Base-by-base conservation (phyloP, 2,329 filamentous ascomycete species). In the Phialemonium atrogriseum region DNA sequence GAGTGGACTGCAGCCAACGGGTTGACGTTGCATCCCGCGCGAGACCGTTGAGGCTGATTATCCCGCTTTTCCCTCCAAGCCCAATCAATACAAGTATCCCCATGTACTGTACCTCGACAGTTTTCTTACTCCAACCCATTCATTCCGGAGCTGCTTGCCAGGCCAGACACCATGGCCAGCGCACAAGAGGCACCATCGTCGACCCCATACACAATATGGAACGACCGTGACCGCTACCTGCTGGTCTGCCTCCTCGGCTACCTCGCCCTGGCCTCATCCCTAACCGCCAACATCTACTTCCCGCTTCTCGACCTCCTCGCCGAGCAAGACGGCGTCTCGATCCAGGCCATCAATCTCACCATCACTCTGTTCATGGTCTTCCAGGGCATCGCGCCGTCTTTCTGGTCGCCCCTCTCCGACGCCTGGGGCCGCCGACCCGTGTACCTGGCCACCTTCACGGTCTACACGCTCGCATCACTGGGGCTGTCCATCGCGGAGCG, bases 381-480 rank as follows among this genome's bases (percentile, higher is more conserved):
- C 26, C 73, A 78, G 48, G 74, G 64, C 7, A 44, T 79, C 2
- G 62, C 72, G 0, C 74, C 73, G 0, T 67, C 64, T 9, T 50
- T 77, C 24, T 67, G 72, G 18, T 72, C 70, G 5, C 69, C 70
- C 27, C 64, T 77, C 17, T 68, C 69, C 3, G 73, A 79, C 43
- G 60, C 54, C 35, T 58, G 62, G 12, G 73, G 74, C 15, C 63
- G 73, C 18, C 61, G 73, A n/a, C 71, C 71, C 0, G 68, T 70
- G 10, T 76, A 72, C 38, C 59, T 75, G 7, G 44, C 72, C 19
- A 63, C 64, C 11, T 73, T 77, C 36, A 36, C 52, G 21, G 62
- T 76, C 12, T 76, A 72, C 40, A 46, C 73, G 1, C 56, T 50
- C 15, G 70, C 70, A 40, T 73, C 71, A 37, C 54, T 75, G 9